Evolutionary conservation across 306 rosid genomes (phyloP).

Genomic region (Gleditsia sinensis): DNA sequence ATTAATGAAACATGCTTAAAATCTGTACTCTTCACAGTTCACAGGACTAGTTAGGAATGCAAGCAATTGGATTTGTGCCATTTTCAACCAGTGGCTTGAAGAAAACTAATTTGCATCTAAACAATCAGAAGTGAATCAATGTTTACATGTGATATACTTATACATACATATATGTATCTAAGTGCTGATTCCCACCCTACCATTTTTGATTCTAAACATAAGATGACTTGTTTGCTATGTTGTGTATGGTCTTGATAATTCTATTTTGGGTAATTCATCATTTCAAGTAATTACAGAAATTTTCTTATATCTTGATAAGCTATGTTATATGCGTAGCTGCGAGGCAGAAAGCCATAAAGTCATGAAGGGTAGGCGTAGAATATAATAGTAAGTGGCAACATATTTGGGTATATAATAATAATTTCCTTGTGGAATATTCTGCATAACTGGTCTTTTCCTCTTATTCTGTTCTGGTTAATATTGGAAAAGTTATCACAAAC

Average conservation of each 20-base stretch:
- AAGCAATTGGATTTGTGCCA: not conserved
- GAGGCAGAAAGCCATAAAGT: slow-evolving; percentile 23
- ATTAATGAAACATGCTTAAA: not conserved
- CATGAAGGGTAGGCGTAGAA: not conserved
- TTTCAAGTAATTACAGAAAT: not conserved
- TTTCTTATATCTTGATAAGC: not conserved
- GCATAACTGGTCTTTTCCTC: not conserved
- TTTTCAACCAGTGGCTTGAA: not conserved
- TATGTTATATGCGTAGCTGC: not conserved
- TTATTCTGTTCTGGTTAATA: not conserved
- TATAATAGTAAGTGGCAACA: not conserved
- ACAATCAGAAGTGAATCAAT: not conserved
- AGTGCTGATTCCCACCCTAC: not conserved
- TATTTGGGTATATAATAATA: not conserved
- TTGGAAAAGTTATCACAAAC: not conserved
- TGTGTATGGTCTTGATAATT: not conserved
- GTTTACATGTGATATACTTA: not conserved
- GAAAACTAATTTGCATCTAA: not conserved
- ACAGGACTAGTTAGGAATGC: not conserved
- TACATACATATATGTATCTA: not conserved
- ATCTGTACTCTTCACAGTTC: not conserved
- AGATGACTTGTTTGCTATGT: not conserved
- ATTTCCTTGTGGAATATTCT: not conserved
- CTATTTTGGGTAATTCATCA: not conserved
- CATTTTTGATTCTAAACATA: not conserved